Base-by-base conservation (phyloP, 371 early-diverging fungal species). In the Syncephalis plumigaleata region DNA sequence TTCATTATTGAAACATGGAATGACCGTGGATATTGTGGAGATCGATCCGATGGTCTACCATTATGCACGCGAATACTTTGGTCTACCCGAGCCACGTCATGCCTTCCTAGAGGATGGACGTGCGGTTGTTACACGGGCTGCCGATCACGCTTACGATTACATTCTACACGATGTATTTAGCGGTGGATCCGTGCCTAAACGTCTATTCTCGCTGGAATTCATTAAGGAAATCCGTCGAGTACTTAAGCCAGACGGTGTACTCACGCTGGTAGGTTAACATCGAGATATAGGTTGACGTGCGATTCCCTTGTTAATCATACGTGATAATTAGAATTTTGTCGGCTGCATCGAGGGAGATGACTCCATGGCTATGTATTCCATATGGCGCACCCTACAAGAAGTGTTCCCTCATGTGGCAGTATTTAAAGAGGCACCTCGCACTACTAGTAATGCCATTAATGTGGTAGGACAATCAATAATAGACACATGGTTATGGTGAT, bases 101-200 rank as follows among this genome's bases (percentile, higher is more conserved):
- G 64, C 75, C 18, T 60, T 67, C 50, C 53, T 84, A 39, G 65
- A 64, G 46, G 87, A 84, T 59, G 89, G 84, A 0, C 63, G 85
- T n/a, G 54, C 48, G 15, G 78, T 72, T 50, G 58, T 87, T 18
- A 67, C 74, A 46, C 49, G 55, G 5, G 68, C 61, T 0, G 55
- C 57, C 0, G 45, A 50, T 2, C 49, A 42, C 39, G 52, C 58
- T 26, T 86, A 85, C 58, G 86, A 87, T 55, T 86, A 71, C 56
- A 64, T 89, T 11, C 55, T 85, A n/a, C 90, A 87, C 54, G 90
- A 89, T 59, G 84, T 89, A 22, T 89, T 89, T 50, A 78, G 84
- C 1, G 87, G 87, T 44, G 90, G 87, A 0, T 68, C 73, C 1
- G 74, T 86, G 1, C 78, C 81, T 1, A 57, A 63, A 2, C 39